Evolutionary conservation across 2,329 filamentous ascomycete genomes (phyloP).

Genomic region (Fusarium drepaniforme): DNA sequence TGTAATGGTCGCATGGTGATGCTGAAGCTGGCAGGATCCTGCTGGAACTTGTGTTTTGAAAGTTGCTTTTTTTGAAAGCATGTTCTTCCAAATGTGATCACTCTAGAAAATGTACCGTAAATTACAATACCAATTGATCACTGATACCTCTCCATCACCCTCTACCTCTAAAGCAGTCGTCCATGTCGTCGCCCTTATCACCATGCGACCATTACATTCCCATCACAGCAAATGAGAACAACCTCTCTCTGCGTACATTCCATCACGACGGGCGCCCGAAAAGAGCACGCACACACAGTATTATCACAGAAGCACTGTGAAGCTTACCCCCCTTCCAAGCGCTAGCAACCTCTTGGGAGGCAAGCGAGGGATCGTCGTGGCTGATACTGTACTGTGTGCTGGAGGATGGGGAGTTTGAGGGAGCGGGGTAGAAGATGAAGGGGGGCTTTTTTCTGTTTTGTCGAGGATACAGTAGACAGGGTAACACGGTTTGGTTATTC

Average conservation of each 20-base stretch:
- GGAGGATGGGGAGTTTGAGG: background rate
- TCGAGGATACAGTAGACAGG: background rate
- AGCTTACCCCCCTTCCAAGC: slow-evolving; percentile 6
- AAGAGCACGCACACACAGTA: background rate
- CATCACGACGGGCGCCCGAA: background rate
- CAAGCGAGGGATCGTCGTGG: slow-evolving; percentile 15
- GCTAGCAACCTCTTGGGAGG: background rate
- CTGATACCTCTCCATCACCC: background rate
- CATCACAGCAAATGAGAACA: background rate
- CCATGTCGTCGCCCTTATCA: slow-evolving; percentile 23
- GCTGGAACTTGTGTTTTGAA: background rate
- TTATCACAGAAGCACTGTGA: background rate
- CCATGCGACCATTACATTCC: background rate
- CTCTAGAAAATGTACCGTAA: background rate
- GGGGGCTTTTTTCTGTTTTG: background rate
- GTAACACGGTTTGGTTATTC: background rate
- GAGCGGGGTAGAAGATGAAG: slow-evolving; percentile 13
- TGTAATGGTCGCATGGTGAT: background rate
- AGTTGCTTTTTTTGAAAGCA: background rate
- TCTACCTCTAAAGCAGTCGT: background rate
- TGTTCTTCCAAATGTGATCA: background rate
- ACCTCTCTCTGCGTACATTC: slow-evolving; percentile 9
- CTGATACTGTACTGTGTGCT: background rate
- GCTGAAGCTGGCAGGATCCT: background rate
- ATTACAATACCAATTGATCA: background rate